These are phyloP conservation scores for Gracilaria domingensis DNA, from an alignment of 23 red algal genomes.

Conservation along the genomic window DNA sequence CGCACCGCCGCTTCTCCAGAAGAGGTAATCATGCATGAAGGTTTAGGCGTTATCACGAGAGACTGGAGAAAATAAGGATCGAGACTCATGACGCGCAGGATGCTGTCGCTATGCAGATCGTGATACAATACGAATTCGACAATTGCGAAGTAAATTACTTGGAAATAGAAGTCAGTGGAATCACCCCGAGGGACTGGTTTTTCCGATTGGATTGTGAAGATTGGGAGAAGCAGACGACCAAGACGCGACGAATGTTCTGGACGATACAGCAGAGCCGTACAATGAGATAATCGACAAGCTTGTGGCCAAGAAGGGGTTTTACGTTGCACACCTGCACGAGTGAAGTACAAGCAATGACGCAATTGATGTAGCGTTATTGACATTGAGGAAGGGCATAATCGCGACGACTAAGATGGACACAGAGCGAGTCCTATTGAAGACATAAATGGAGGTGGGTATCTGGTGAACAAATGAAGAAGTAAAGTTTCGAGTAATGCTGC, in stretches of 20 bases:
- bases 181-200: too few species aligned
- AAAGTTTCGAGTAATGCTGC: conserved; percentile 47
- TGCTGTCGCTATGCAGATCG: too few species aligned
- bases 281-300: conserved; percentile 30
- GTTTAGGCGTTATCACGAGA: too few species aligned
- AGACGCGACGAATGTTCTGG: conserved; percentile 53
- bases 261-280: conserved; percentile 15
- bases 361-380: conserved; percentile 43
- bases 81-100: too few species aligned
- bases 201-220: too few species aligned
- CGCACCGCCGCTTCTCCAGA: too few species aligned
- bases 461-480: conserved; percentile 47
- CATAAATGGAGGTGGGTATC: conserved; percentile 44
- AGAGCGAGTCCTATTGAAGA: conserved; percentile 37
- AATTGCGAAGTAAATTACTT: too few species aligned
- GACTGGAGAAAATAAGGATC: too few species aligned
- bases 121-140: too few species aligned
- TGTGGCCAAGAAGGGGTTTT: conserved; percentile 46
- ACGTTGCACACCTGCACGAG: conserved; percentile 21
- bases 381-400: conserved; percentile 37
- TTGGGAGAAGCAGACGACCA: too few species aligned
- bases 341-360: conserved; percentile 22
- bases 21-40: too few species aligned
- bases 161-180: too few species aligned
- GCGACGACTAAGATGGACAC: conserved; percentile 46